Evolutionary conservation across 352 stramenopile species (phyloP).

Genomic region (Globisporangium cystogenes): DNA sequence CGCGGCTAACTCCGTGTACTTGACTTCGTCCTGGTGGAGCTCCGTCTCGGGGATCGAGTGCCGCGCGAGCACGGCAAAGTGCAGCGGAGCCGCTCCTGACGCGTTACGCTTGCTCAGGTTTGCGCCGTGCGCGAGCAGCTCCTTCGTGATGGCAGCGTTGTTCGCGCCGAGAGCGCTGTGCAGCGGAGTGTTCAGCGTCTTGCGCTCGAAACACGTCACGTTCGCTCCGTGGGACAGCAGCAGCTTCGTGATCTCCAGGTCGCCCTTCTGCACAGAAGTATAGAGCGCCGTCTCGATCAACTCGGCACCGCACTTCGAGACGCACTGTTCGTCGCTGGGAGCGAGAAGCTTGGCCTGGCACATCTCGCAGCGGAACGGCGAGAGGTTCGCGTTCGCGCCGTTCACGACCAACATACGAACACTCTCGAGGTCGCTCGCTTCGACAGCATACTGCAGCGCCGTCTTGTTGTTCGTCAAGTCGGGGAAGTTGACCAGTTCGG

Average conservation of each 20-base stretch:
- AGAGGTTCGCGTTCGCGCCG: conserved; percentile 46
- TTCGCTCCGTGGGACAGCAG: conserved; percentile 39
- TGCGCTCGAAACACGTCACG: conserved; percentile 34
- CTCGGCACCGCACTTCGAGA: conserved; percentile 25
- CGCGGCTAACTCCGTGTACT: conserved; percentile 26
- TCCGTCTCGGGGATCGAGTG: conserved; percentile 44
- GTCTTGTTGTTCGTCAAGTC: conserved; percentile 49
- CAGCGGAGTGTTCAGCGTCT: conserved; percentile 33
- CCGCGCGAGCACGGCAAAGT: conserved; percentile 35
- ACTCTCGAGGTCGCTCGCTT: conserved; percentile 33
- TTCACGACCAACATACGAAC: conserved; percentile 28
- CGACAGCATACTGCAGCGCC: conserved; percentile 48
- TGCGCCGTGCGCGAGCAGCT: conserved; percentile 39
- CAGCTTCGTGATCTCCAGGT: conserved; percentile 23
- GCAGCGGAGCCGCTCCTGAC: conserved; percentile 31
- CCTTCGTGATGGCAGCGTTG: conserved; percentile 28
- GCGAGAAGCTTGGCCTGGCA: conserved; percentile 18
- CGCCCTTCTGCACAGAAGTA: conserved; percentile 29
- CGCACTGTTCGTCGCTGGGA: conserved; percentile 18
- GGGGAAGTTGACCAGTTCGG: conserved; percentile 37
- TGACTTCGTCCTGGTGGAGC: conserved; percentile 46
- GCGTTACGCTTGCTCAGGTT: conserved; percentile 37
- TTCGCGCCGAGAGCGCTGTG: conserved; percentile 42
- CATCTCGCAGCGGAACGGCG: conserved; percentile 30
- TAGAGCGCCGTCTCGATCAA: conserved; percentile 42